These are phyloP conservation scores for Rhodotorula graminis DNA, from an alignment of 768 basidiomycete species.

Conservation along the genomic window DNA sequence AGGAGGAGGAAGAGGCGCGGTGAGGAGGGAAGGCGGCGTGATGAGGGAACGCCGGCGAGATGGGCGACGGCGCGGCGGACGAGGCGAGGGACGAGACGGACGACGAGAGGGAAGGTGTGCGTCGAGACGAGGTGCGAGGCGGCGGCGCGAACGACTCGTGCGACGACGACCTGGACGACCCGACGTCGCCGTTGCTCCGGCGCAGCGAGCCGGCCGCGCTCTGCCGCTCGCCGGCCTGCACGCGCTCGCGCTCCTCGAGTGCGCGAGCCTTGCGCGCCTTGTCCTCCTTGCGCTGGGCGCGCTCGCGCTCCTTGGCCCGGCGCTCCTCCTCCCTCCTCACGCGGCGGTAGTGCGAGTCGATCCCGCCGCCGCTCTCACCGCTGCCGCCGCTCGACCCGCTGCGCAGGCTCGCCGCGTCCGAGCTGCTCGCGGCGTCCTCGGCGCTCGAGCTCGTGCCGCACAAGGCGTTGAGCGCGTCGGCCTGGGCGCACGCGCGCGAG, in stretches of 20 bases:
- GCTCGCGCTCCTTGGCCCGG: conserved; percentile 1
- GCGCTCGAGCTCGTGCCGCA: conserved; percentile 18
- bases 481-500: conserved; percentile 18
- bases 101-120: conserved; percentile 23
- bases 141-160: background rate
- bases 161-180: background rate
- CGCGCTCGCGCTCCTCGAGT: background rate
- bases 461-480: conserved; percentile 33
- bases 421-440: background rate
- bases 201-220: conserved; percentile 6
- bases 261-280: conserved; percentile 1
- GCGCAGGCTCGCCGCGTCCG: background rate
- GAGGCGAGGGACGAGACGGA: conserved; percentile 17
- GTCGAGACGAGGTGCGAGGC: conserved; percentile 5
- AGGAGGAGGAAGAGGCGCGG: background rate
- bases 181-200: conserved; percentile 6
- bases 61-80: conserved; percentile 1
- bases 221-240: background rate
- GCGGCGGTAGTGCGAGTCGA: conserved; percentile 28
- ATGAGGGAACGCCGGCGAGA: conserved; percentile 18
- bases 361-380: background rate
- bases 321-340: conserved; percentile 18
- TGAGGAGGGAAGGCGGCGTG: background rate
- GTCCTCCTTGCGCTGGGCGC: background rate
- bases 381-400: background rate